Conservation (phyloP, 441 rosid species). For the Dalechampia spathulata region DNA sequence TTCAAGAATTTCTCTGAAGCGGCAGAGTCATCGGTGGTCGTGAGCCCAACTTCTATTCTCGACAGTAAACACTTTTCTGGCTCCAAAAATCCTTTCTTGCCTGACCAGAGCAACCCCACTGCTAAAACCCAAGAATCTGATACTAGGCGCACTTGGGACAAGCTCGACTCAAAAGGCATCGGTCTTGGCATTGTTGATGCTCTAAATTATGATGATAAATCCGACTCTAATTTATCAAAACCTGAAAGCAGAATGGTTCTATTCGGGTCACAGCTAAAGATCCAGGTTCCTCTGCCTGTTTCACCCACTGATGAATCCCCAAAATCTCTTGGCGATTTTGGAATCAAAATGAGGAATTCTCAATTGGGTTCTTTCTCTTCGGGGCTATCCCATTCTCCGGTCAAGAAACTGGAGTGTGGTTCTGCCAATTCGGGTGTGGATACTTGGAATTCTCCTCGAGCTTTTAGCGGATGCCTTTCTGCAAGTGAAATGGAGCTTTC, state of each 20-base stretch:
- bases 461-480: slow-evolving; percentile 42
- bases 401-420: slow-evolving; percentile 20
- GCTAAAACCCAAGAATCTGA: too few species aligned
- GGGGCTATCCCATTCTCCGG: slow-evolving; percentile 24
- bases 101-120: too few species aligned
- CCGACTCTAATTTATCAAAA: slow-evolving; percentile 29
- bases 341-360: slow-evolving; percentile 54
- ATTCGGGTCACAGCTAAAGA: slow-evolving; percentile 71
- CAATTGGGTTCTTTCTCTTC: slow-evolving; percentile 30
- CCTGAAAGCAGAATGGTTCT: slow-evolving; percentile 47
- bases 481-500: slow-evolving; percentile 72
- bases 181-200: slow-evolving; percentile 71
- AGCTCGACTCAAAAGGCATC: slow-evolving; percentile 42
- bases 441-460: slow-evolving; percentile 29
- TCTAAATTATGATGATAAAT: slow-evolving; percentile 30
- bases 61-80: slow-evolving; percentile 69
- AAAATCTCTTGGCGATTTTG: slow-evolving; percentile 52
- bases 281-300: slow-evolving; percentile 55
- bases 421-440: slow-evolving; percentile 23
- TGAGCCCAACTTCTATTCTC: slow-evolving; percentile 87
- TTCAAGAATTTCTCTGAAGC: slow-evolving; percentile 42
- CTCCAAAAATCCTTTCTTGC: too few species aligned
- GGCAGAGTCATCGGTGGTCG: slow-evolving; percentile 36
- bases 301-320: slow-evolving; percentile 36
- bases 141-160: slow-evolving; percentile 34